phyloP scores from a whole-genome alignment of 140 eudicot genomes.

The Ambrosia hybrid region DNA sequence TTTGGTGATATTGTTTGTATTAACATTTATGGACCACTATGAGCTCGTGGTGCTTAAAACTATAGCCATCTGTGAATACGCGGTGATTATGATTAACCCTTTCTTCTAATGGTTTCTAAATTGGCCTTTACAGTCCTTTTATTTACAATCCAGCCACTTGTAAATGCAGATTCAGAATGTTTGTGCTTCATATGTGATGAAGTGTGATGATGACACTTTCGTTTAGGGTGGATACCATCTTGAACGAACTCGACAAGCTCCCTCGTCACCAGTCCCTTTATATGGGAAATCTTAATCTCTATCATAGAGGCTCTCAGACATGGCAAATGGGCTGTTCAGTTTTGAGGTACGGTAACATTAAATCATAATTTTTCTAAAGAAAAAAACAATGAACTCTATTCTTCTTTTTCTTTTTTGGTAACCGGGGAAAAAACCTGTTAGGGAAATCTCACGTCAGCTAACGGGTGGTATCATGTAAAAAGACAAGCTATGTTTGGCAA shows the following conservation, averaged over 20 bases:
- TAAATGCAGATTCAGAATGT: conserved; percentile 65
- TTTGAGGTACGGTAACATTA: conserved; percentile 56
- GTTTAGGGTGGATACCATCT: conserved; percentile 61
- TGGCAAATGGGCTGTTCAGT: conserved; percentile 96
- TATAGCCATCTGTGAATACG: conserved; percentile 81
- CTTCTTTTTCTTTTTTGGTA: no score
- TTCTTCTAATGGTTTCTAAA: conserved; percentile 2
- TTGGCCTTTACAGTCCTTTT: conserved; percentile 3
- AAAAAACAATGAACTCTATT: no score
- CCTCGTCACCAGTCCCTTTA: conserved; percentile 54
- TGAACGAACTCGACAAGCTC: conserved; percentile 61
- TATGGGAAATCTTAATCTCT: conserved; percentile 87
- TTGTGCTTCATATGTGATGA: conserved; percentile 81
- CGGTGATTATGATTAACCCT: conserved; percentile 51
- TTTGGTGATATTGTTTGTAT: conserved; percentile 85
- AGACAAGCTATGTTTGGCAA: no score
- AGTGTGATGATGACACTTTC: conserved; percentile 90
- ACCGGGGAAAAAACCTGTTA: no score
- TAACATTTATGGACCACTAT: conserved; percentile 89
- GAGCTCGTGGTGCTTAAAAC: conserved; percentile 96
- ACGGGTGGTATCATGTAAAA: no score
- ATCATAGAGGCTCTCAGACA: conserved; percentile 81
- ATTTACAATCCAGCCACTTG: conserved; percentile 13
- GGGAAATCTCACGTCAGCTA: no score
- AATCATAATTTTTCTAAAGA: background rate